Evolutionary conservation across 2,329 filamentous ascomycete species (phyloP), one percentile per base, ranked within the genome.

Genomic region (Xylaria sp.): DNA sequence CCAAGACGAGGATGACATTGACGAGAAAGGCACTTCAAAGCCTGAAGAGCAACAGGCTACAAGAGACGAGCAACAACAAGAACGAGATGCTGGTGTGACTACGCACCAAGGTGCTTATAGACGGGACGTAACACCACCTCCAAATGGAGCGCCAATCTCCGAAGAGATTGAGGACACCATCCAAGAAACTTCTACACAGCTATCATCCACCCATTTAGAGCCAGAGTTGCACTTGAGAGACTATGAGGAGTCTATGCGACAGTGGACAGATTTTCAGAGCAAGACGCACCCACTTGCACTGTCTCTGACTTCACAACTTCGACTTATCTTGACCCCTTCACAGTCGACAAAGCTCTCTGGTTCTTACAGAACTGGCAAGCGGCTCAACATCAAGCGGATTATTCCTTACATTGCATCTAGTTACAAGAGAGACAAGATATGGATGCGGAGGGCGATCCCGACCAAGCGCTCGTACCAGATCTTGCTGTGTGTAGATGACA

Each of bases 341-440:
- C 91, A 97, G 63, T 94, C 95, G 1, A 98, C 96, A 46, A 99
- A 98, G 78, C 92, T 99, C 71, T 94, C 95, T 1, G 96, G 96
- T 52, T 94, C 97, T 74, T 98, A 97, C 87, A 93, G 96, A 74
- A 99, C 96, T 0, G 96, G 96, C 72, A 99, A 99, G 81, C 92
- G 96, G 0, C 93, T 99, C 76, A 99, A 98, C 82, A 97, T 99
- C 85, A 98, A 98, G 82, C 94, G 95, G 75, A 99, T 99, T 82
- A 99, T 99, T 76, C 96, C 97, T 0, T 99, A 99, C 83, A 98
- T 99, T 75, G 96, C 97, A 1, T 98, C 94, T 0, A 91, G 92
- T 78, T 99, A 98, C 87, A 98, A 98, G 86, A 93, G 96, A 69
- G 96, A 99, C 88, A 99, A 99, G 86, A 99, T 99, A 82, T 99